Percentiles rank a stretch among this genome's conserved stretches.
Conservation (phyloP, 164 flowering plant genomes). For the Umbellularia californica region DNA sequence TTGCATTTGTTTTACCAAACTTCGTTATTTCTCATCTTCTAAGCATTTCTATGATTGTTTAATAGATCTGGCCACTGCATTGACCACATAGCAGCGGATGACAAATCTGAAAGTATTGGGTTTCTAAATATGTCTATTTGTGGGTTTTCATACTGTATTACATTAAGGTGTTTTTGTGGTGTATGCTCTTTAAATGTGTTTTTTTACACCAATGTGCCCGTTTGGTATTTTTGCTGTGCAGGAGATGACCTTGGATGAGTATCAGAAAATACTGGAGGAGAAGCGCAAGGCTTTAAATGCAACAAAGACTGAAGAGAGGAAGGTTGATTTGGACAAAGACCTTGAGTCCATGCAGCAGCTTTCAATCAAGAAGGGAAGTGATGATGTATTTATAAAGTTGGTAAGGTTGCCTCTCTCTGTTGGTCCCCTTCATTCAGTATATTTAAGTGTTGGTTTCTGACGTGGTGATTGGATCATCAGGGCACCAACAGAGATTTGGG, state of each 20-base stretch:
- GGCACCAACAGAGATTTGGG: slow-evolving; percentile 31
- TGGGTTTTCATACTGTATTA: too few relatives aligned
- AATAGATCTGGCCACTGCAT: too few relatives aligned
- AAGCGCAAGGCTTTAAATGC: slow-evolving; percentile 54
- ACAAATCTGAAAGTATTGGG: too few relatives aligned
- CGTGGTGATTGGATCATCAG: slow-evolving; percentile 9
- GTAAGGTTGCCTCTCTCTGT: slow-evolving; percentile 22
- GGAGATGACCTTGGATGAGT: slow-evolving; percentile 85
- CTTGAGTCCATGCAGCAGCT: slow-evolving; percentile 45
- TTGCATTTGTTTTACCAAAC: too few relatives aligned
- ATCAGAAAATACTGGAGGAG: slow-evolving; percentile 61
- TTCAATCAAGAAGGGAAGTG: slow-evolving; percentile 46
- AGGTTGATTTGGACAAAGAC: slow-evolving; percentile 31
- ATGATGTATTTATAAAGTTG: slow-evolving; percentile 45
- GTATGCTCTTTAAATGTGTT: too few relatives aligned
- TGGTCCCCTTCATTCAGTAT: neutral
- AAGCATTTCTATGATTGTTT: too few relatives aligned
- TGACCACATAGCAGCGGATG: too few relatives aligned
- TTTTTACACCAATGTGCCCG: too few relatives aligned
- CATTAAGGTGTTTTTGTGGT: too few relatives aligned
- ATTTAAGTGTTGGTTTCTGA: neutral
- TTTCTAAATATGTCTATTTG: too few relatives aligned
- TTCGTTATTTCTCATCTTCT: too few relatives aligned
- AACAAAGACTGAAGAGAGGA: slow-evolving; percentile 42
- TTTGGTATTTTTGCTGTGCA: slow-evolving; percentile 8